Base-by-base conservation (phyloP, 805 yeast genomes). In the Groenewaldozyma tartarivorans region DNA sequence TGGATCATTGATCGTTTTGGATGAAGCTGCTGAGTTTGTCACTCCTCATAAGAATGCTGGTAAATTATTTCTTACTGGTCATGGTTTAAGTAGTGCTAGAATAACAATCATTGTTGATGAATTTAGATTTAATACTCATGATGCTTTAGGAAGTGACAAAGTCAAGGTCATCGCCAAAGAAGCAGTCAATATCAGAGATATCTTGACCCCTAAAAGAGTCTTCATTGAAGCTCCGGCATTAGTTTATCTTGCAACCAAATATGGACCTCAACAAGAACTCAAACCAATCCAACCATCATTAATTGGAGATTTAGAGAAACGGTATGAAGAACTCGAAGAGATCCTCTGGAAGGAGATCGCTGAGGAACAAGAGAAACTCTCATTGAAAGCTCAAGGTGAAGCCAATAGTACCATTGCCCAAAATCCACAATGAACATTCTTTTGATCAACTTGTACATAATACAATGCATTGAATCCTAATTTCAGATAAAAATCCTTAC, bases 181-280 rank as follows among this genome's bases (percentile, higher is more conserved):
- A 54, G 81, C 80, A 18, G 75, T 86, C 29, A 83, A 81, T 56
- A 90, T 88, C 16, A 77, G 88, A 62, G 95, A 87, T 57, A 54
- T 88, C 39, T 72, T 88, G 47, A 81, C 77, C 62, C 90, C 96
- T 11, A 74, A 81, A 53, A 72, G 85, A 49, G 66, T 87, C 44
- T 75, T 75, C 51, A 72, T 87, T 44, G 95, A 86, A 61, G 64
- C 74, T 50, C 66, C 66, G 19, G 88, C 95, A 1, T 71, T 87
- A 47, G 94, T 84, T 61, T 67, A 74, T 52, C 65, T 77, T 44
- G 74, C 54, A 11, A 43, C 33, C 19, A 40, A 49, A 42, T 46
- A 42, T 35, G 43, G 44, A 21, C 38, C 38, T 15, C 37, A 15
- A n/a, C 41, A 46, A 2, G 29, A 15, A 15, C 13, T 45, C 35